Base-by-base conservation (phyloP, 148 eudicot genomes). In the Rhododendron ovatum region DNA sequence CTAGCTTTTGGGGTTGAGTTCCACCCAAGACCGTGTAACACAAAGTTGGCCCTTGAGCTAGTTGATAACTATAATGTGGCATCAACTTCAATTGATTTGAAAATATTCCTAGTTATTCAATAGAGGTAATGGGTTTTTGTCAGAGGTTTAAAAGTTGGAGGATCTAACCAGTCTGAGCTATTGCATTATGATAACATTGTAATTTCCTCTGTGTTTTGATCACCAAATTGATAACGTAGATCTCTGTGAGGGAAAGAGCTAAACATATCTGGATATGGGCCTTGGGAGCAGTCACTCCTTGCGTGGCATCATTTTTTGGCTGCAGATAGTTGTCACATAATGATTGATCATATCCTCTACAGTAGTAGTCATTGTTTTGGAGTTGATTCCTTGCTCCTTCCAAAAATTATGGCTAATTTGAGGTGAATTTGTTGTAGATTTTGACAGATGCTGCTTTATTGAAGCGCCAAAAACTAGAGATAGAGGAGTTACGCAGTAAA, bases 401-500 rank as follows among this genome's bases (percentile, higher is more conserved):
- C 53, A 24, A 74, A 57, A 35, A 12, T 61, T 43, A 41, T 41
- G 85, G 71, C 77, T 86, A 35, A 79, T 41, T 39, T 26, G 50
- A 24, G 69, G 83, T 71, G 85, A 20, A 47, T 86, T 45, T 86
- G 50, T 84, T 86, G 78, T 86, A 97, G 98, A 97, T 97, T 87
- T 86, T 97, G 89, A 94, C 98, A 82, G 99, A 97, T 90, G 99
- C 98, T 53, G 99, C 99, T 86, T 89, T 97, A 86, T 65, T 97
- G 85, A 97, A 97, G 93, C 92, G 96, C 65, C 99, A 95, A 89
- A 97, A 92, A 82, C 83, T 92, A 86, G 99, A 95, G 92, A 97
- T 97, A 82, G 98, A 97, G 89, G 98, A 95, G 59, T 82, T 97
- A 69, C 98, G 93, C 53, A 85, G 86, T 73, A 95, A 95, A 90